Evolutionary conservation across 805 yeast species (phyloP), one percentile per base, ranked within the genome.

Genomic region (Yamadazyma sp.): DNA sequence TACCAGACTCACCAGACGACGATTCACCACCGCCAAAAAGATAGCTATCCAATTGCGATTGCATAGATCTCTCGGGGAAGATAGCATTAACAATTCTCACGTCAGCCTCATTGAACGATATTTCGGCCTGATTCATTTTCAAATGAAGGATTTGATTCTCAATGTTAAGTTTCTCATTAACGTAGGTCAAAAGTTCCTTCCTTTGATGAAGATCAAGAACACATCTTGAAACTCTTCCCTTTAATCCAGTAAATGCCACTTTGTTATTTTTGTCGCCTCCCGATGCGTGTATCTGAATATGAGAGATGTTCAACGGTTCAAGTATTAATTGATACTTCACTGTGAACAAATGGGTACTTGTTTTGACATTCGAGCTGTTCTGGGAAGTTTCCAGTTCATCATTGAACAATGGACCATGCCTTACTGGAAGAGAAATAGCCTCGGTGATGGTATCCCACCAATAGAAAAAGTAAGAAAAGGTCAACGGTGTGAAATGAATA

Each of bases 101-200:
- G 54, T 88, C 95, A 5, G 87, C 80, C 13, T 73, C 73, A 10
- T 72, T 67, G 40, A 84, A 75, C 48, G 82, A 85, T 16, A 88
- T 71, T 52, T 84, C 88, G 4, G 86, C 91, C 32, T 71, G 62
- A 44, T 80, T 75, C 68, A 82, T 70, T 45, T 73, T 75, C 60
- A 85, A 71, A 40, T 75, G 75, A 58, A 76, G 62, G 2, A 64
- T 55, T 40, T 61, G 54, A 38, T 60, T 63, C 21, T 53, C 54
- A 21, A 64, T 63, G 9, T 59, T 54, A 44, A 69, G 56, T 30
- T 63, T 61, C 26, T 63, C 59, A 37, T 67, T 67, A 17, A 65
- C 59, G 48, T 64, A 65, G 2, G 64, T 54, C 14, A 64, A 57
- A 23, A 61, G 41, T 40, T 59, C 57, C 40, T 64, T 54, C 43